These are phyloP conservation scores for Ogataea paraovalis DNA, from an alignment of 805 yeast genomes.

Conservation along the genomic window DNA sequence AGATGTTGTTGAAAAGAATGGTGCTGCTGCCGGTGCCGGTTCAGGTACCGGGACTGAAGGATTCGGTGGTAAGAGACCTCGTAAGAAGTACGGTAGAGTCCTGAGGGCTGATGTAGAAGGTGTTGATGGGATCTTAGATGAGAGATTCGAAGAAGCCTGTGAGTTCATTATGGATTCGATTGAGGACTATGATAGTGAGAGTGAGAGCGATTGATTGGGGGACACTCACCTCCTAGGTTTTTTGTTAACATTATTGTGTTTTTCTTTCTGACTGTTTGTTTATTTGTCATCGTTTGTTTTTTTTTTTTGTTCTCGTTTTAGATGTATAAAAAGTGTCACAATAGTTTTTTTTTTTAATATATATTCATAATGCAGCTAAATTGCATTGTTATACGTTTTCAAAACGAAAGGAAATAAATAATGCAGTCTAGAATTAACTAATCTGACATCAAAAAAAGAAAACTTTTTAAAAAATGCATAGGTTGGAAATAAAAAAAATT, in stretches of 20 bases:
- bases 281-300: too few relatives aligned
- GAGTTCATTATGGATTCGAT: slow-evolving; percentile 79
- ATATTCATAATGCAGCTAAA: too few relatives aligned
- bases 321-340: too few relatives aligned
- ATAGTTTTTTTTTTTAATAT: too few relatives aligned
- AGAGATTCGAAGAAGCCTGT: slow-evolving; percentile 78
- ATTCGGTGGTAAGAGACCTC: slow-evolving; percentile 55
- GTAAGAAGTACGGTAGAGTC: slow-evolving; percentile 90
- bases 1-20: slow-evolving; percentile 28
- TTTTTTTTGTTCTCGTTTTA: too few relatives aligned
- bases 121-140: slow-evolving; percentile 70
- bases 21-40: not conserved
- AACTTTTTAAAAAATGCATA: too few relatives aligned
- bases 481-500: too few relatives aligned
- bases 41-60: slow-evolving; percentile 13
- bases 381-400: too few relatives aligned
- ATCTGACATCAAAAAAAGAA: too few relatives aligned
- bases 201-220: slow-evolving; percentile 7
- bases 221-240: not conserved
- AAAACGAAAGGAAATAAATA: too few relatives aligned
- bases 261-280: not conserved
- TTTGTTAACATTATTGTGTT: too few relatives aligned
- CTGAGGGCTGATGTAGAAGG: slow-evolving; percentile 70
- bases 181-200: slow-evolving; percentile 55
- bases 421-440: too few relatives aligned